Evolutionary conservation across 2,329 filamentous ascomycete genomes (phyloP).

Genomic region (Pseudonectria foliicola): DNA sequence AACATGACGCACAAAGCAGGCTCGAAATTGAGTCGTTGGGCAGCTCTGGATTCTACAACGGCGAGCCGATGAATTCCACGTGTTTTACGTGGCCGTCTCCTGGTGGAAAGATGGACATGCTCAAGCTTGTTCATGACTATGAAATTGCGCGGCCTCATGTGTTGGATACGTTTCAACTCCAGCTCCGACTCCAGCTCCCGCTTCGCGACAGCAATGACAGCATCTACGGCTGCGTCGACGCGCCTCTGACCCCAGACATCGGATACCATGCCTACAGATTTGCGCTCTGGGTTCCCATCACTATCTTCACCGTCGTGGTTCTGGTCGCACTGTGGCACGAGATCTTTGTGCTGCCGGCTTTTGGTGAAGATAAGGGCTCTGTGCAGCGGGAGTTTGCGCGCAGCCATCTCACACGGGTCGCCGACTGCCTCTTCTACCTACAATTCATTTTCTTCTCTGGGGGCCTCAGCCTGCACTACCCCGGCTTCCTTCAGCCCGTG

Average conservation of each 20-base stretch:
- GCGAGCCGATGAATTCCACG: no score
- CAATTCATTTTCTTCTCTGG: slow-evolving; percentile 68
- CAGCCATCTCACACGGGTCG: slow-evolving; percentile 17
- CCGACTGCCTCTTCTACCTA: slow-evolving; percentile 64
- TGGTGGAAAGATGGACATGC: no score
- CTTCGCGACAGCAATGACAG: slow-evolving; percentile 11
- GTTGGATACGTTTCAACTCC: slow-evolving; percentile 12
- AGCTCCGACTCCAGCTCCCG: slow-evolving; percentile 10
- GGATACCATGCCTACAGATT: slow-evolving; percentile 1
- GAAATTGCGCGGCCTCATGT: slow-evolving; percentile 22
- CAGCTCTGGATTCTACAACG: no score
- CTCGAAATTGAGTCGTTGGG: no score
- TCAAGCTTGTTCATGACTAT: no score
- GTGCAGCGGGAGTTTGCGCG: slow-evolving; percentile 2
- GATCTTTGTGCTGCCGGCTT: slow-evolving; percentile 5
- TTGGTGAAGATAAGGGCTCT: slow-evolving; percentile 3
- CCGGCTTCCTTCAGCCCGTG: slow-evolving; percentile 66
- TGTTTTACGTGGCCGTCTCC: no score
- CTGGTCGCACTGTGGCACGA: slow-evolving; percentile 12
- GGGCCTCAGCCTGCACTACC: slow-evolving; percentile 62
- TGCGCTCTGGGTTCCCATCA: slow-evolving; percentile 10
- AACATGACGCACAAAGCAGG: no score
- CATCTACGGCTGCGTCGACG: slow-evolving; percentile 7
- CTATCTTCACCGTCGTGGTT: slow-evolving; percentile 9
- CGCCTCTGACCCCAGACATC: slow-evolving; percentile 14